These are phyloP conservation scores for Ascoidea asiatica DNA, from an alignment of 805 yeast genomes.

Conservation along the genomic window DNA sequence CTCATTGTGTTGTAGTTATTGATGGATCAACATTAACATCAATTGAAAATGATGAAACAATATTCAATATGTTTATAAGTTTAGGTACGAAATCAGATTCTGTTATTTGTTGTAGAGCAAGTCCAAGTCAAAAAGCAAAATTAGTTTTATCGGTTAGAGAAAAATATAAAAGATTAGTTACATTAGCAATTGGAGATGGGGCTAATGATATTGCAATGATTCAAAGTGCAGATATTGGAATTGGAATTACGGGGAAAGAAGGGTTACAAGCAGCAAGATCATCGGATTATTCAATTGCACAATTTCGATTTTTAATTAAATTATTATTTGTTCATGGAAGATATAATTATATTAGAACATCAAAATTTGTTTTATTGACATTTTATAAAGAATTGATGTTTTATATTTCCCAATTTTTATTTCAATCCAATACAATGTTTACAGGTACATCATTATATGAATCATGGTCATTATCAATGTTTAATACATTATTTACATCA, in stretches of 20 bases:
- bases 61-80: conserved; percentile 68
- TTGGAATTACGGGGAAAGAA: conserved; percentile 95
- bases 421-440: conserved; percentile 74
- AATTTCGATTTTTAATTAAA: conserved; percentile 74
- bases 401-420: conserved; percentile 77
- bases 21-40: conserved; percentile 80
- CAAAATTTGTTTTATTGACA: conserved; percentile 84
- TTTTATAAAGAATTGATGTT: conserved; percentile 90
- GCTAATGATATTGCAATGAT: conserved; percentile 99
- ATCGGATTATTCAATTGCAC: conserved; percentile 91
- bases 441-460: conserved; percentile 92
- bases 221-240: conserved; percentile 95
- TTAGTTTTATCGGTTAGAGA: conserved; percentile 75
- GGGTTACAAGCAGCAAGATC: conserved; percentile 95
- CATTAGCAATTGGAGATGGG: conserved; percentile 96
- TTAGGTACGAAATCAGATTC: conserved; percentile 81
- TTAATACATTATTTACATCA: conserved; percentile 89
- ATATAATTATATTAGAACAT: conserved; percentile 84
- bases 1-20: conserved; percentile 88
- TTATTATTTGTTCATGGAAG: conserved; percentile 88
- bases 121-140: conserved; percentile 90
- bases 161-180: conserved; percentile 56
- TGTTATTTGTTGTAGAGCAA: conserved; percentile 89
- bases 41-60: conserved; percentile 60
- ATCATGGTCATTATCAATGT: conserved; percentile 95